phyloP scores from a whole-genome alignment of 805 yeast species.

The Barnettozyma salicaria region DNA sequence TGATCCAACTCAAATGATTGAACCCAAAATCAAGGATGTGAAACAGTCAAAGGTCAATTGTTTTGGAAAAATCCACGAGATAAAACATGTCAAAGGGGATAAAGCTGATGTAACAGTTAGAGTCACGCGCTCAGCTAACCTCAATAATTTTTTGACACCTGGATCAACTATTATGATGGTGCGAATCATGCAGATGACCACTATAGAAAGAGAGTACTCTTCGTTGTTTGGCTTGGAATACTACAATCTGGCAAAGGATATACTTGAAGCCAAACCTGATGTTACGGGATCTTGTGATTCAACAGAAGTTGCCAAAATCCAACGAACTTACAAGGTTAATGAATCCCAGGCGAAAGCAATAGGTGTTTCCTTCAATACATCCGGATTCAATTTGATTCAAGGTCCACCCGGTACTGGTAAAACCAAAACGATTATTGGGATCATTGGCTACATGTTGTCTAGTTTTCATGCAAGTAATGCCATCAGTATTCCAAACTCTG shows the following conservation, averaged over 20 bases:
- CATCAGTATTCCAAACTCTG: constrained; percentile 27
- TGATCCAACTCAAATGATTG: neutral
- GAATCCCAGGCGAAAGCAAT: constrained; percentile 90
- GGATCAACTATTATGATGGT: constrained; percentile 59
- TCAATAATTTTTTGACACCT: constrained; percentile 51
- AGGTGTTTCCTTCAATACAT: constrained; percentile 54
- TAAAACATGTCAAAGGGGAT: constrained; percentile 61
- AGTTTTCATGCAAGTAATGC: constrained; percentile 26
- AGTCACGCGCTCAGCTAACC: constrained; percentile 42
- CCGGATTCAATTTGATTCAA: constrained; percentile 87
- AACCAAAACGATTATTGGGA: constrained; percentile 92
- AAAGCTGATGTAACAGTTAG: constrained; percentile 70
- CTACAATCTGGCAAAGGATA: constrained; percentile 67
- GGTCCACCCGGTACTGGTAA: constrained; percentile 99
- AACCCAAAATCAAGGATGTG: constrained; percentile 29
- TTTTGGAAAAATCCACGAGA: constrained; percentile 72
- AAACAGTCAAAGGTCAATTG: constrained; percentile 43
- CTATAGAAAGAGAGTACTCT: constrained; percentile 88
- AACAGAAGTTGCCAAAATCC: constrained; percentile 36
- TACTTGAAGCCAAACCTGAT: constrained; percentile 61
- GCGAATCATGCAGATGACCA: constrained; percentile 79
- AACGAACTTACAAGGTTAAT: constrained; percentile 56
- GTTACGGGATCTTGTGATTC: constrained; percentile 30
- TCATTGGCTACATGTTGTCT: constrained; percentile 71
- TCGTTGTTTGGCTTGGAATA: constrained; percentile 77